Conservation (phyloP, 805 yeast genomes). For the Candida taoyuanica region DNA sequence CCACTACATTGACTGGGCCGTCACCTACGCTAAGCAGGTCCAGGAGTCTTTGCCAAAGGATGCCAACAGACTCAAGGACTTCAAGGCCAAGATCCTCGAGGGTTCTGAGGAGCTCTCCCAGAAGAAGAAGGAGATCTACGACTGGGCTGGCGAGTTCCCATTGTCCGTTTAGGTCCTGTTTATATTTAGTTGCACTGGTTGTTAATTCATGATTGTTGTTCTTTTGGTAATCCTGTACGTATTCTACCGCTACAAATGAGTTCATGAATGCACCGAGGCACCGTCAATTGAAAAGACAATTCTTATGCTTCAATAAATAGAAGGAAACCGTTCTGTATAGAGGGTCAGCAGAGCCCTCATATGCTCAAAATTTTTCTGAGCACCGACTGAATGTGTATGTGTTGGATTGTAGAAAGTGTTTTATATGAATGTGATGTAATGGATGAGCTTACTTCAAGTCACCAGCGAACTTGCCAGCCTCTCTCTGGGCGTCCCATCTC, state of each 20-base stretch:
- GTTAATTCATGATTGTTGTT: neutral
- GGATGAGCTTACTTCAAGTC: constrained; percentile 31
- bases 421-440: constrained; percentile 1
- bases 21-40: constrained; percentile 64
- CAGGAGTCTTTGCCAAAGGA: constrained; percentile 83
- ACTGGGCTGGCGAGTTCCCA: constrained; percentile 91
- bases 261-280: too few relatives aligned
- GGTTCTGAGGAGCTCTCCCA: constrained; percentile 65
- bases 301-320: constrained; percentile 4
- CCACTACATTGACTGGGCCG: constrained; percentile 74
- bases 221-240: too few relatives aligned
- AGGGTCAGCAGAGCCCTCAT: neutral
- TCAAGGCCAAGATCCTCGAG: constrained; percentile 74
- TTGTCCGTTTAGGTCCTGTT: constrained; percentile 50
- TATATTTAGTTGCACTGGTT: neutral
- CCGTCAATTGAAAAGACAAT: too few relatives aligned
- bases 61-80: constrained; percentile 93
- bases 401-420: neutral
- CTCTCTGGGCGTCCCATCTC: constrained; percentile 86
- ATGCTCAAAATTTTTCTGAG: neutral
- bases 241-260: too few relatives aligned
- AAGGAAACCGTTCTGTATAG: constrained; percentile 1
- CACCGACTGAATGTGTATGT: constrained; percentile 1
- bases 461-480: constrained; percentile 51
- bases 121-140: constrained; percentile 72